Conservation (phyloP, 192 early-diverging fungal species). For the Coemansia sp. region DNA sequence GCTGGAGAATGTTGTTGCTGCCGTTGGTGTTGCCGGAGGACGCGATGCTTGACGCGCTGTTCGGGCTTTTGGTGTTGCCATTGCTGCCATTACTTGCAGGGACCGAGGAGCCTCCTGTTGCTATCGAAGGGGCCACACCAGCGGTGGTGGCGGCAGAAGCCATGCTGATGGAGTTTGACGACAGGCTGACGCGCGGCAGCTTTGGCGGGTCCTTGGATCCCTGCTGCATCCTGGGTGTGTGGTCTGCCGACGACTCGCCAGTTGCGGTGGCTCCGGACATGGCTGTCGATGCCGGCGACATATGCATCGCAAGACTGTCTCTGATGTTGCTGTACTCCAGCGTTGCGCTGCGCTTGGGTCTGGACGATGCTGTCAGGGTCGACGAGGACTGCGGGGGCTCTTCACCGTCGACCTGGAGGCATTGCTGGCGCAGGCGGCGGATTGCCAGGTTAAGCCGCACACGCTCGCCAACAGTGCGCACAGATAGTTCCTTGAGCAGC, state of each 20-base stretch:
- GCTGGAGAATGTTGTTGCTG: conserved; percentile 25
- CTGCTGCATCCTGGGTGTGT: conserved; percentile 2
- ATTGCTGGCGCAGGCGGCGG: conserved; percentile 66
- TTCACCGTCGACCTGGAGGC: conserved; percentile 44
- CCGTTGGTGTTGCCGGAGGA: no score
- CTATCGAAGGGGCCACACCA: background rate
- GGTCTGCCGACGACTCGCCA: conserved; percentile 4
- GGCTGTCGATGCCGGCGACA: conserved; percentile 17
- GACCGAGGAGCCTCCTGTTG: conserved; percentile 1
- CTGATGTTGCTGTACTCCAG: conserved; percentile 5
- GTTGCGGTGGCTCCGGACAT: background rate
- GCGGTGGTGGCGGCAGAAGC: background rate
- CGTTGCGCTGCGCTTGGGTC: conserved; percentile 17
- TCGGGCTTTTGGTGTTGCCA: conserved; percentile 5
- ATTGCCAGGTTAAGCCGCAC: conserved; percentile 78
- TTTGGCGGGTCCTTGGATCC: conserved; percentile 27
- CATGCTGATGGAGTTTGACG: conserved; percentile 31
- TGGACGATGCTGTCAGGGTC: conserved; percentile 1
- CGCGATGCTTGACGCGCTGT: background rate
- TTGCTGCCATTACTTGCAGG: background rate
- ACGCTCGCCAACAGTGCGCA: conserved; percentile 79
- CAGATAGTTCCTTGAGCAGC: conserved; percentile 78
- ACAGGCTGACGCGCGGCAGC: conserved; percentile 31
- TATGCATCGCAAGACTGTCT: conserved; percentile 2
- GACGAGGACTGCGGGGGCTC: conserved; percentile 7